Percentiles rank a stretch among this genome's conserved stretches.
These are phyloP conservation scores for Schwanniomyces pseudopolymorphus DNA, from an alignment of 805 yeast genomes.

Conservation along the genomic window DNA sequence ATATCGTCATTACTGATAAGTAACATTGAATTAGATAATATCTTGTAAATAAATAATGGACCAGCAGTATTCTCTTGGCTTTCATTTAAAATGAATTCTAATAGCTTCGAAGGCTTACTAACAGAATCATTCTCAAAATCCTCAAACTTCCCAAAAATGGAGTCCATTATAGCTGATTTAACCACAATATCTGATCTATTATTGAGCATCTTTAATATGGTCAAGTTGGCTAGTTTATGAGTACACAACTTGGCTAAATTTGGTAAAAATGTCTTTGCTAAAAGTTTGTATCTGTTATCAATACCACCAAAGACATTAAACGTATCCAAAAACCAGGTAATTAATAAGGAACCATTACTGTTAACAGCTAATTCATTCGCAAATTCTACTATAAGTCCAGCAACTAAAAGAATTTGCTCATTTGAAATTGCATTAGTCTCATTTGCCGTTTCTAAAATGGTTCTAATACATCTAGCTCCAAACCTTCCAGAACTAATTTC, in stretches of 20 bases:
- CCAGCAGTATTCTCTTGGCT: constrained; percentile 53
- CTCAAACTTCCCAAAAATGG: constrained; percentile 59
- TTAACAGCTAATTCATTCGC: constrained; percentile 79
- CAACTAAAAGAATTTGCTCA: constrained; percentile 70
- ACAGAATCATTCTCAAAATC: constrained; percentile 15
- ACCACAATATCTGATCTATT: constrained; percentile 64
- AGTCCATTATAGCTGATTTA: constrained; percentile 58
- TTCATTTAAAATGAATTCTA: constrained; percentile 66
- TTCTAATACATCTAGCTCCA: constrained; percentile 93
- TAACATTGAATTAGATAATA: constrained; percentile 67
- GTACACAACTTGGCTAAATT: constrained; percentile 64
- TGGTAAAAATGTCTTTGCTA: constrained; percentile 63
- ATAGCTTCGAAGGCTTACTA: constrained; percentile 42
- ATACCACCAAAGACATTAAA: constrained; percentile 24
- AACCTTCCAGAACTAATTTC: constrained; percentile 84
- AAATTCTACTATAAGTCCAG: constrained; percentile 75
- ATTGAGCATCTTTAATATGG: constrained; percentile 75
- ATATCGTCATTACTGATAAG: constrained; percentile 41
- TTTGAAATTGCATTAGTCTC: constrained; percentile 31
- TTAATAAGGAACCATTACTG: constrained; percentile 81
- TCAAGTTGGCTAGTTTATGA: constrained; percentile 82
- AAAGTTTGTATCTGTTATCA: constrained; percentile 61
- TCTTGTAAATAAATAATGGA: constrained; percentile 68
- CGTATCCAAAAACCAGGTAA: constrained; percentile 94
- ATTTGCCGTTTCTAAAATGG: constrained; percentile 80